Percentiles rank a stretch among this genome's conserved stretches.
phyloP scores from a whole-genome alignment of 148 eudicot genomes.

The Cornus kousa region DNA sequence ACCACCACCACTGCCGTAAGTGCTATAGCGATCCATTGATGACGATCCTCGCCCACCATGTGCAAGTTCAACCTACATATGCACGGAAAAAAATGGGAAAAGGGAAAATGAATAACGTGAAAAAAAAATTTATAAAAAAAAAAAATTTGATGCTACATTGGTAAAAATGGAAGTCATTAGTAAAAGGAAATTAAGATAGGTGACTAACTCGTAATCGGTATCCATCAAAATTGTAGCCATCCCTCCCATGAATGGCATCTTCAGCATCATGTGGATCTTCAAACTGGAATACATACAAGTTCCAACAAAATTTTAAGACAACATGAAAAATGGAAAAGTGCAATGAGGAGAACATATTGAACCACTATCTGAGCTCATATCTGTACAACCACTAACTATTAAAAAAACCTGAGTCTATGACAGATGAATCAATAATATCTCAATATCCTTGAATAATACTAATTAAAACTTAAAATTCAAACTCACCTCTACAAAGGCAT shows the following conservation, averaged over 20 bases:
- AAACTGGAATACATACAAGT: conserved; percentile 41
- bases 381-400: neutral
- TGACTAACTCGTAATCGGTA: conserved; percentile 64
- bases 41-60: conserved; percentile 81
- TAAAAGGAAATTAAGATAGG: neutral
- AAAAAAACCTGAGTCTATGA: neutral
- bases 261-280: conserved; percentile 92
- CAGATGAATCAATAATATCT: neutral
- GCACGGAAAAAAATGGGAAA: neutral
- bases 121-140: too few relatives aligned
- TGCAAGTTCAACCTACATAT: conserved; percentile 75
- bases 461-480: neutral
- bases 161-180: neutral
- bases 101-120: neutral
- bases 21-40: conserved; percentile 65
- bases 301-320: neutral
- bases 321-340: neutral
- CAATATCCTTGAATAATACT: neutral
- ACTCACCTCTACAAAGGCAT: conserved; percentile 93
- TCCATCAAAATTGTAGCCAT: conserved; percentile 91
- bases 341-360: neutral
- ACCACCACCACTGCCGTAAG: conserved; percentile 53
- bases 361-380: too few relatives aligned
- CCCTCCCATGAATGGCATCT: conserved; percentile 85
- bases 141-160: neutral